Conservation (phyloP, 2,329 filamentous ascomycete species). For the Talaromyces sp. region DNA sequence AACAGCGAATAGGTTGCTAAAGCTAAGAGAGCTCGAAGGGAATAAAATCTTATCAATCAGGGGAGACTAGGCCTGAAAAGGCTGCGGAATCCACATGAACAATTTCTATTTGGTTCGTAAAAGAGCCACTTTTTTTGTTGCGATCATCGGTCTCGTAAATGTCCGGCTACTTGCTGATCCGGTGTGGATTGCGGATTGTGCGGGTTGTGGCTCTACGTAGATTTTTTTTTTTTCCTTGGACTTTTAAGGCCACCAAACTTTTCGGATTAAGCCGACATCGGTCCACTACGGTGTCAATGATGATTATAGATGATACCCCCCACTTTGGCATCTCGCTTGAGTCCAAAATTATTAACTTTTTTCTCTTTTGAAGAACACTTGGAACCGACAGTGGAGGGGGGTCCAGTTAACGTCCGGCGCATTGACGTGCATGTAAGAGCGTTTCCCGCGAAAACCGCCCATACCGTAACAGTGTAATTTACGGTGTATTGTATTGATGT, state of each 20-base stretch:
- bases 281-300: conserved; percentile 6
- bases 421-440: background rate
- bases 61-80: background rate
- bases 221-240: background rate
- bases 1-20: conserved; percentile 8
- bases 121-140: background rate
- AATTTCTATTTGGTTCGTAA: background rate
- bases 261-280: conserved; percentile 12
- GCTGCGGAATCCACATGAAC: conserved; percentile 3
- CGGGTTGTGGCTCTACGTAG: background rate
- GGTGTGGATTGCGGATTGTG: background rate
- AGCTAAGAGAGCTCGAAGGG: conserved; percentile 5
- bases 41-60: conserved; percentile 11
- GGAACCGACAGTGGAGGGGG: background rate
- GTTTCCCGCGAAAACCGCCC: background rate
- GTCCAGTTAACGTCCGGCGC: too few species aligned
- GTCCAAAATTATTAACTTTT: too few species aligned
- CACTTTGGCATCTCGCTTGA: too few species aligned
- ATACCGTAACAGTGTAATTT: background rate
- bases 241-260: background rate
- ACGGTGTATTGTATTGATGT: background rate
- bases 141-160: background rate
- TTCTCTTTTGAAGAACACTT: background rate
- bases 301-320: conserved; percentile 1
- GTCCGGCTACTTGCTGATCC: conserved; percentile 1